Base-by-base conservation (phyloP, 176 grass and related monocot genomes). In the Alopecurus myosuroides region DNA sequence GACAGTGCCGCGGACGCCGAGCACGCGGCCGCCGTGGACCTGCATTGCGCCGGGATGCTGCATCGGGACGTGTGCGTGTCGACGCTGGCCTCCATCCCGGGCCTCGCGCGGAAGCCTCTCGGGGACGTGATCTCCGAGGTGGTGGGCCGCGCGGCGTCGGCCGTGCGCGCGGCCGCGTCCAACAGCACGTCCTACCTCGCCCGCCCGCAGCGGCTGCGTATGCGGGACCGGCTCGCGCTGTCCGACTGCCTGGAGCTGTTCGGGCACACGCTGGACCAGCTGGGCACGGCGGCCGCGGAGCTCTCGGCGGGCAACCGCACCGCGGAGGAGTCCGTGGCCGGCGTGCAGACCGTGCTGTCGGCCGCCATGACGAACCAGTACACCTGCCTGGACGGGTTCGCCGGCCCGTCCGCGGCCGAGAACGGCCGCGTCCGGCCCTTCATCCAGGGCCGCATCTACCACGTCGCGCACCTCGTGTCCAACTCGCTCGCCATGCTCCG, bases 321-420 rank as follows among this genome's bases (percentile, higher is more conserved):
- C 18, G 71, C 37, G 1, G 72, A 44, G 23, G 64, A 73, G 58
- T 87, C 90, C 12, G n/a, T 93, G 14, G 70, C 67, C 15, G 88
- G 83, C 33, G 89, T 91, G 26, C 84, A 93, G 86, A 95, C 92
- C 34, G 92, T 91, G 85, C 90, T 98, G 11, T 94, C 90, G 8
- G 95, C 88, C 5, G 92, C 92, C 5, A 77, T 95, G 69, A 98
- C 95, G 0, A 98, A 98, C 87, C 95, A 95, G 89, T 93, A 93
- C 79, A 98, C 95, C 22, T 98, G 95, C 81, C 88, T 98, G 18
- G 90, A 95, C 4, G 95, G 92, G 19, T 94, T 94, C 81, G 57
- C 82, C 9, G 84, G 78, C 0, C 90, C 88, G 11, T 84, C 82
- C 23, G 77, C 44, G 10, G 83, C 50, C 25, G 90, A 89, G 34